Conservation (phyloP, 2,329 filamentous ascomycete species). For the Ophiognomonia clavigignenti-juglandacearum region DNA sequence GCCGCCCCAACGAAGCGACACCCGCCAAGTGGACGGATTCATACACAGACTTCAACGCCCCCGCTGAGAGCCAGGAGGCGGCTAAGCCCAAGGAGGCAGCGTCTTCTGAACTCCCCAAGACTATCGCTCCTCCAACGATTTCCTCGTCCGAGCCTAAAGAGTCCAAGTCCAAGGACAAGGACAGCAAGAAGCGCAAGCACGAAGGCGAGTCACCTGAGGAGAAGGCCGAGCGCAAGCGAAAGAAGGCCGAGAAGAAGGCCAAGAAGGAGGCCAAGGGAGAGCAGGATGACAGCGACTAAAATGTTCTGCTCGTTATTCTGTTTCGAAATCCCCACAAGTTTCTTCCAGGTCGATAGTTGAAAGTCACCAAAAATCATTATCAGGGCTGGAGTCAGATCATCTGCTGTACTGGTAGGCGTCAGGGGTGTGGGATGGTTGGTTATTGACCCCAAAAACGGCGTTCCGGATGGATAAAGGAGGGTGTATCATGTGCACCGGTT, state of each 20-base stretch:
- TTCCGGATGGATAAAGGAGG: slow-evolving; percentile 3
- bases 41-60: slow-evolving; percentile 83
- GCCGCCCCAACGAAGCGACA: slow-evolving; percentile 85
- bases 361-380: slow-evolving; percentile 9
- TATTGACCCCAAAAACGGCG: slow-evolving; percentile 10
- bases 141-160: slow-evolving; percentile 19
- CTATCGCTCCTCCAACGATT: slow-evolving; percentile 29
- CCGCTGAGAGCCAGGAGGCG: slow-evolving; percentile 38
- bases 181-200: slow-evolving; percentile 78
- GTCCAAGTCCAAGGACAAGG: slow-evolving; percentile 53
- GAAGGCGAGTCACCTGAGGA: slow-evolving; percentile 70
- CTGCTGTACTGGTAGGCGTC: slow-evolving; percentile 10
- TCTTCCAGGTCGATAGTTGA: slow-evolving; percentile 1
- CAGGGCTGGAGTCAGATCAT: slow-evolving; percentile 9
- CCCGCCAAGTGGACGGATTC: slow-evolving; percentile 87
- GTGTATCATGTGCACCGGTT: too few relatives aligned
- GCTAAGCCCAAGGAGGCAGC: slow-evolving; percentile 35
- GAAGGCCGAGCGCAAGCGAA: slow-evolving; percentile 38
- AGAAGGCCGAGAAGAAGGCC: slow-evolving; percentile 28
- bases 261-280: slow-evolving; percentile 20
- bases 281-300: slow-evolving; percentile 21
- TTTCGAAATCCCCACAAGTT: background rate
- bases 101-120: slow-evolving; percentile 34
- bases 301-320: slow-evolving; percentile 1
- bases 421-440: slow-evolving; percentile 4